Conservation (phyloP, 1,139 yeast genomes). For the Yamadazyma friedrichii region DNA sequence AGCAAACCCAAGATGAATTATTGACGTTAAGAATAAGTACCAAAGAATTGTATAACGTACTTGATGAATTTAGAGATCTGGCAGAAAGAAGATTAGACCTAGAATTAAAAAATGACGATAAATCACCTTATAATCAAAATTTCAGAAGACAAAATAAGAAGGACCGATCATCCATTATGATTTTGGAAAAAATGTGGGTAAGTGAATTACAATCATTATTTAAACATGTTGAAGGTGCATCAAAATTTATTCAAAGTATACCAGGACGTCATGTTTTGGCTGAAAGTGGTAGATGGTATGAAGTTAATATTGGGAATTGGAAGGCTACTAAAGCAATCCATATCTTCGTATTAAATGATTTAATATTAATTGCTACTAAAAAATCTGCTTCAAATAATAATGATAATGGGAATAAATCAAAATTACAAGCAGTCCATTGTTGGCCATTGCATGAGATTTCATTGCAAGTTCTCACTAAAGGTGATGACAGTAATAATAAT, state of each 20-base stretch:
- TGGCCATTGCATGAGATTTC: constrained; percentile 70
- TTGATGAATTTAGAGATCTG: constrained; percentile 65
- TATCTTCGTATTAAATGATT: constrained; percentile 74
- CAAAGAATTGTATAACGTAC: constrained; percentile 58
- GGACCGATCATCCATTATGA: constrained; percentile 69
- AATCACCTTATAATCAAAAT: constrained; percentile 12
- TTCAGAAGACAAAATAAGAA: constrained; percentile 22
- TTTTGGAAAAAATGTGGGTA: constrained; percentile 81
- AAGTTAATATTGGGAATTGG: constrained; percentile 84
- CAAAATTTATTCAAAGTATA: constrained; percentile 69
- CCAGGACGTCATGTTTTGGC: constrained; percentile 83
- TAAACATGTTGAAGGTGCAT: constrained; percentile 88
- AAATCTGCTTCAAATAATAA: constrained; percentile 33
- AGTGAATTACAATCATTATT: constrained; percentile 69
- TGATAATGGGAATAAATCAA: constrained; percentile 24
- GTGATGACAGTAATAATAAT: constrained; percentile 7
- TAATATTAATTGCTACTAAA: constrained; percentile 70
- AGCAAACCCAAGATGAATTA: constrained; percentile 63
- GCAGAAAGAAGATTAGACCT: constrained; percentile 60
- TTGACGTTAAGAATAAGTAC: constrained; percentile 60
- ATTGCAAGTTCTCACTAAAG: constrained; percentile 37
- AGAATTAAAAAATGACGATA: constrained; percentile 26
- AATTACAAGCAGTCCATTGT: constrained; percentile 73
- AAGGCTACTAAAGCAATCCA: constrained; percentile 77
- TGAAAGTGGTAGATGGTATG: constrained; percentile 85